These are phyloP conservation scores for Linnemannia elongata DNA, from an alignment of 192 early-diverging fungal genomes.

Conservation along the genomic window DNA sequence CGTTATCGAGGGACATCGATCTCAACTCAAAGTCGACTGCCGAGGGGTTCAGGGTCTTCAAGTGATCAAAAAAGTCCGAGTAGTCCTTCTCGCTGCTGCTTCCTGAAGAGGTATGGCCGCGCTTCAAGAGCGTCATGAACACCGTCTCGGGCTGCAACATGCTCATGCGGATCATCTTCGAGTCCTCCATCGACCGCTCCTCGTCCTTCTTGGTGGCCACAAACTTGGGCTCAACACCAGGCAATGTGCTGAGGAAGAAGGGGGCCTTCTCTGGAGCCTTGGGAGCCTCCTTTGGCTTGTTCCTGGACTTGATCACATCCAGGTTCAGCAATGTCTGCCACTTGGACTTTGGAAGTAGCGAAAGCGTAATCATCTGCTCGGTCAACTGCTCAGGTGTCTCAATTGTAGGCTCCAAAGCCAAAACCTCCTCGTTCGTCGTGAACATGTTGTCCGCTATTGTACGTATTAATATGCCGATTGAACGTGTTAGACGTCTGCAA, in stretches of 20 bases:
- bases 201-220: constrained; percentile 61
- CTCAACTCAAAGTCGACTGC: constrained; percentile 90
- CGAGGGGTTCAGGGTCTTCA: constrained; percentile 85
- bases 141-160: constrained; percentile 71
- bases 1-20: constrained; percentile 77
- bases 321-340: constrained; percentile 94
- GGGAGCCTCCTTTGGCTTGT: constrained; percentile 90
- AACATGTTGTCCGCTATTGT: constrained; percentile 36
- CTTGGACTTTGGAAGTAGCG: constrained; percentile 82
- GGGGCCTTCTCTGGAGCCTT: constrained; percentile 91
- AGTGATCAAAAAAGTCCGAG: constrained; percentile 75
- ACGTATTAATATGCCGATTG: neutral
- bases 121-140: constrained; percentile 69
- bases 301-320: constrained; percentile 93
- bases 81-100: constrained; percentile 57
- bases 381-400: constrained; percentile 72
- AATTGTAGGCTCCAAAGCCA: constrained; percentile 49
- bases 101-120: constrained; percentile 58
- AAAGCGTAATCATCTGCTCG: constrained; percentile 90
- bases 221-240: constrained; percentile 80
- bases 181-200: constrained; percentile 43
- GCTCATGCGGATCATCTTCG: constrained; percentile 59
- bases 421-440: constrained; percentile 47
- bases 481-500: neutral
- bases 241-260: constrained; percentile 92